Percentiles rank a stretch among this genome's conserved stretches.
Conservation (phyloP, 495 filamentous ascomycete species). For the Aspergillus kassunensis region DNA sequence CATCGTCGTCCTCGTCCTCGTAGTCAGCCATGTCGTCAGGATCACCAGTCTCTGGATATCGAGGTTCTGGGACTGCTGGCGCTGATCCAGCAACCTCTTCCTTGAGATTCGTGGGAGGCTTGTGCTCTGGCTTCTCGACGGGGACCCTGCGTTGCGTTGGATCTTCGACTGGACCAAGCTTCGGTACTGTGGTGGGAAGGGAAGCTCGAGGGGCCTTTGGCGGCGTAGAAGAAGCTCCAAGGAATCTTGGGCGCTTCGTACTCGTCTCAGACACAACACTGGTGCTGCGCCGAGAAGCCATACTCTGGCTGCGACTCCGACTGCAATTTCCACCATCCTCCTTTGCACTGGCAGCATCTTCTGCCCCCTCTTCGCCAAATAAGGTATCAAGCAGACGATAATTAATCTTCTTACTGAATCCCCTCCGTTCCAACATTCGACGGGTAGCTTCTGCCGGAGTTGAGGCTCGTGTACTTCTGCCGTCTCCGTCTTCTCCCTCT, state of each 20-base stretch:
- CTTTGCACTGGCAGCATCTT: constrained; percentile 29
- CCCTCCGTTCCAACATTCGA: constrained; percentile 67
- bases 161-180: constrained; percentile 5
- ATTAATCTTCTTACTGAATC: constrained; percentile 77
- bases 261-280: constrained; percentile 31
- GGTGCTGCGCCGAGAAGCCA: constrained; percentile 35
- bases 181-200: constrained; percentile 17
- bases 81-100: constrained; percentile 21
- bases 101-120: constrained; percentile 14
- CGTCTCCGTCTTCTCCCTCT: constrained; percentile 36
- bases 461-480: constrained; percentile 35
- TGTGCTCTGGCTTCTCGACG: constrained; percentile 3
- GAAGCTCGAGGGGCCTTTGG: constrained; percentile 18
- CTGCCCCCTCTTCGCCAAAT: constrained; percentile 32
- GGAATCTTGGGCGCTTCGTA: constrained; percentile 18
- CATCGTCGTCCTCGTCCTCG: constrained; percentile 33
- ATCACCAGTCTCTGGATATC: constrained; percentile 12
- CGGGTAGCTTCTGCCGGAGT: constrained; percentile 69
- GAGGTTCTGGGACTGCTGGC: constrained; percentile 5
- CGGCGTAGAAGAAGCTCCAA: constrained; percentile 17
- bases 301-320: constrained; percentile 37
- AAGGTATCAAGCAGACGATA: constrained; percentile 62
- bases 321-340: constrained; percentile 32
- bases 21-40: constrained; percentile 18
- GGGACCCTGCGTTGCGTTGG: constrained; percentile 5